A percentile compares a stretch with the other conserved stretches of the same genome.
Conservation (phyloP, 2,329 filamentous ascomycete genomes). For the Colletotrichum cordylinicola region DNA sequence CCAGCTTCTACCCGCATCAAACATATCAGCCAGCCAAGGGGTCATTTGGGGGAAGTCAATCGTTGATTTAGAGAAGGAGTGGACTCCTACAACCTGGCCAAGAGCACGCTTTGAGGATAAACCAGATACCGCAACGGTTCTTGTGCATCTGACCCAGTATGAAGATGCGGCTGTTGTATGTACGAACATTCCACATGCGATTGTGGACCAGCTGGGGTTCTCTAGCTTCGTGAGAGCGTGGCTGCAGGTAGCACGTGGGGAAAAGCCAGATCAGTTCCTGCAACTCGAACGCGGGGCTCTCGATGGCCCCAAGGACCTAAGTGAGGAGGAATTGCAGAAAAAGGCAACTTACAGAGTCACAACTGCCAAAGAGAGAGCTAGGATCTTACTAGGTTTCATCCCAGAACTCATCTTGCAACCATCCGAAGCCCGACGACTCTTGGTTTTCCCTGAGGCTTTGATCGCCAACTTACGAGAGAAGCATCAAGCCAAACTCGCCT, state of each 20-base stretch:
- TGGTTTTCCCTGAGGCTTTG: not conserved
- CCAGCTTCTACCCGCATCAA: not conserved
- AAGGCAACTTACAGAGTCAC: not conserved
- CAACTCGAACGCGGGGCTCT: conserved; percentile 1
- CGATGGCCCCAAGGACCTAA: conserved; percentile 8
- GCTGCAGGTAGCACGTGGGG: conserved; percentile 21
- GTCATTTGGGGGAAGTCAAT: not conserved
- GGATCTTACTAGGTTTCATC: not conserved
- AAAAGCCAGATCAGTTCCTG: conserved; percentile 20
- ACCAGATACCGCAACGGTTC: conserved; percentile 24
- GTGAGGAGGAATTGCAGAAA: not conserved
- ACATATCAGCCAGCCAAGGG: not conserved
- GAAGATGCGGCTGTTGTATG: conserved; percentile 22
- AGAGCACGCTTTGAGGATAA: conserved; percentile 8
- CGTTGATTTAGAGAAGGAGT: not conserved
- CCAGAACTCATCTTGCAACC: conserved; percentile 12
- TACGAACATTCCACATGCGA: conserved; percentile 26
- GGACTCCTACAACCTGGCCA: conserved; percentile 22
- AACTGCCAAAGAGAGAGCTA: not conserved
- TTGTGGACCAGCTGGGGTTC: conserved; percentile 25
- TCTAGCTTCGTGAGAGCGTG: conserved; percentile 25
- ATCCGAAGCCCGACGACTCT: conserved; percentile 1
- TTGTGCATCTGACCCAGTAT: conserved; percentile 26
- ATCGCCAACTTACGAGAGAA: conserved; percentile 5
- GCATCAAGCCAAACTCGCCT: not conserved